phyloP scores from a whole-genome alignment of 192 early-diverging fungal genomes.

The Kickxella alabastrina region DNA sequence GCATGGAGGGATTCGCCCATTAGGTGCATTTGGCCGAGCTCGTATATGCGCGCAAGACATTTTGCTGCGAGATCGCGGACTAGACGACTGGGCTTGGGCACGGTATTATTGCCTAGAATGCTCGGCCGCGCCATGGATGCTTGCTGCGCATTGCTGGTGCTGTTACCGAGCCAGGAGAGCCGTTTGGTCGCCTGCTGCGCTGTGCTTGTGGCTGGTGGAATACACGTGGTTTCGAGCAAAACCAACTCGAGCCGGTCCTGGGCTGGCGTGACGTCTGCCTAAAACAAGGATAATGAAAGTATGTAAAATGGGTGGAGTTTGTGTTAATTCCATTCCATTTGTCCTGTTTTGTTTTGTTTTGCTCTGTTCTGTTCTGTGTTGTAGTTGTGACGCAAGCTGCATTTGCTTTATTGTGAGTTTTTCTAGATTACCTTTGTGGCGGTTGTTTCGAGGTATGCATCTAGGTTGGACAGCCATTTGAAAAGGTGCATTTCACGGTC shows the following conservation, averaged over 20 bases:
- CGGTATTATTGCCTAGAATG: background rate
- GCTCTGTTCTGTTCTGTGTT: too few relatives aligned
- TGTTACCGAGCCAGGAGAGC: conserved; percentile 67
- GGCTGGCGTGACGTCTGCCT: conserved; percentile 58
- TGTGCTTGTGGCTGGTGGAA: conserved; percentile 57
- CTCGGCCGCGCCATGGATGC: conserved; percentile 57
- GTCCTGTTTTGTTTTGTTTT: background rate
- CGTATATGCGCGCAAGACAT: conserved; percentile 29
- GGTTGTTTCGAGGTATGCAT: conserved; percentile 62
- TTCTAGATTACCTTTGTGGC: too few relatives aligned
- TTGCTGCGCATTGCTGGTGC: conserved; percentile 56
- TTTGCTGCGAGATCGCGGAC: conserved; percentile 33
- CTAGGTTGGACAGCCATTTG: conserved; percentile 84
- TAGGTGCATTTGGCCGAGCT: conserved; percentile 29
- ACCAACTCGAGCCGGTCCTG: conserved; percentile 74
- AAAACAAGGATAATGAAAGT: background rate
- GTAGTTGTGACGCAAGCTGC: too few relatives aligned
- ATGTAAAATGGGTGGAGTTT: background rate
- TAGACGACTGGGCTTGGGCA: conserved; percentile 28
- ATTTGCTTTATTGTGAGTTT: background rate
- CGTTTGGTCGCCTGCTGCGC: conserved; percentile 65
- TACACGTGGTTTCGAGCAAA: conserved; percentile 60
- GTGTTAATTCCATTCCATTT: too few relatives aligned
- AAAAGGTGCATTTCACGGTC: conserved; percentile 82
- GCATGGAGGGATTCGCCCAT: conserved; percentile 35